These are phyloP conservation scores for Royoungia palumana DNA, from an alignment of 768 basidiomycete species.

Conservation along the genomic window DNA sequence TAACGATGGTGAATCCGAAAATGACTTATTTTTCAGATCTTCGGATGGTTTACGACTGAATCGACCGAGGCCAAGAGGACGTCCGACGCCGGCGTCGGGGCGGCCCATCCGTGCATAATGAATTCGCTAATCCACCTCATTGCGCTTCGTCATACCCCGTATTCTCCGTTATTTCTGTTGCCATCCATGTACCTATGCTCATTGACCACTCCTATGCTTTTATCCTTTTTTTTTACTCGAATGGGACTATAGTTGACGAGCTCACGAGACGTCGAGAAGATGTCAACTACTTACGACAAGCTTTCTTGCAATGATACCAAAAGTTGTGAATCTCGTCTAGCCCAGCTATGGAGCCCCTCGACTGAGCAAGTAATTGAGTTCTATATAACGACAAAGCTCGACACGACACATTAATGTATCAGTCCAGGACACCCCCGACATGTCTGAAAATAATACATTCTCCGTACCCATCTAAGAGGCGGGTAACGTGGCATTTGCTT, in stretches of 20 bases:
- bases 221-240: slow-evolving; percentile 8
- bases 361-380: no score
- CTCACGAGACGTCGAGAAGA: slow-evolving; percentile 2
- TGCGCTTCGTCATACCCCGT: neutral
- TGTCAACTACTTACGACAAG: neutral
- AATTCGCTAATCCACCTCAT: neutral
- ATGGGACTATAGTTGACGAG: neutral
- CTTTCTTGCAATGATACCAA: slow-evolving; percentile 3
- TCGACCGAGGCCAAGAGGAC: slow-evolving; percentile 45
- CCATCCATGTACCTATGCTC: slow-evolving; percentile 34
- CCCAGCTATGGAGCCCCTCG: no score
- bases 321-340: neutral
- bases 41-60: slow-evolving; percentile 41
- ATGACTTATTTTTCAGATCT: slow-evolving; percentile 28
- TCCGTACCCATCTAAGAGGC: no score
- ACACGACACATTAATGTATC: no score
- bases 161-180: neutral
- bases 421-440: no score
- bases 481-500: no score
- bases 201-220: slow-evolving; percentile 27
- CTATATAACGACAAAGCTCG: no score
- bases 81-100: slow-evolving; percentile 35
- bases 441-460: no score
- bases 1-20: neutral
- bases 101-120: slow-evolving; percentile 26